Evolutionary conservation across 2,329 filamentous ascomycete genomes (phyloP).

Genomic region (Paecilomyces sp.): DNA sequence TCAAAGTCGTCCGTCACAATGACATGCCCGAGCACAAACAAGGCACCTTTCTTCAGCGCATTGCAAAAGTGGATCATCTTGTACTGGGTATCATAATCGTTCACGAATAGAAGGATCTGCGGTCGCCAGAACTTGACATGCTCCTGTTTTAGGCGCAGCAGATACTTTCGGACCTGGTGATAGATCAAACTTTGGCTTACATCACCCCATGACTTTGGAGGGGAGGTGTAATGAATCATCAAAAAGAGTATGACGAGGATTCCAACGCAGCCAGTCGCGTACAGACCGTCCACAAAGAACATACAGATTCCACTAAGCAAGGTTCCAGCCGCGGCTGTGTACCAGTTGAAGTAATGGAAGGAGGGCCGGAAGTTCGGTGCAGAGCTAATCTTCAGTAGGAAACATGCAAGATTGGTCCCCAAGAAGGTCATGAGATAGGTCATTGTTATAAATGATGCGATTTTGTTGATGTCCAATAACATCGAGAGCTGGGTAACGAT

Average conservation of each 20-base stretch:
- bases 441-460: slow-evolving; percentile 86
- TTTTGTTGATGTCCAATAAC: slow-evolving; percentile 77
- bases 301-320: slow-evolving; percentile 72
- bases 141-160: slow-evolving; percentile 74
- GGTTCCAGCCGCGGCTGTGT: slow-evolving; percentile 68
- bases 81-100: slow-evolving; percentile 73
- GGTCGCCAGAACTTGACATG: slow-evolving; percentile 93
- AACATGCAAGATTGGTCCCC: slow-evolving; percentile 81
- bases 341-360: slow-evolving; percentile 84
- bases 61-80: slow-evolving; percentile 88
- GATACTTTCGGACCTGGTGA: slow-evolving; percentile 78
- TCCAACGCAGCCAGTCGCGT: slow-evolving; percentile 67
- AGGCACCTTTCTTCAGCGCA: slow-evolving; percentile 75
- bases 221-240: slow-evolving; percentile 76
- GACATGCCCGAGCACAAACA: slow-evolving; percentile 82
- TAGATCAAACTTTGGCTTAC: slow-evolving; percentile 87
- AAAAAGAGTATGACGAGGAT: slow-evolving; percentile 71
- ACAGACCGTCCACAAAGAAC: slow-evolving; percentile 83
- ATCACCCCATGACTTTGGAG: slow-evolving; percentile 84
- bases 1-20: slow-evolving; percentile 80
- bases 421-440: slow-evolving; percentile 89
- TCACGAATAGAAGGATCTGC: slow-evolving; percentile 77
- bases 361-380: slow-evolving; percentile 84
- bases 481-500: slow-evolving; percentile 70
- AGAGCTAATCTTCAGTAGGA: slow-evolving; percentile 76